Conservation (phyloP, 805 yeast genomes). For the Saitoella complicata region DNA sequence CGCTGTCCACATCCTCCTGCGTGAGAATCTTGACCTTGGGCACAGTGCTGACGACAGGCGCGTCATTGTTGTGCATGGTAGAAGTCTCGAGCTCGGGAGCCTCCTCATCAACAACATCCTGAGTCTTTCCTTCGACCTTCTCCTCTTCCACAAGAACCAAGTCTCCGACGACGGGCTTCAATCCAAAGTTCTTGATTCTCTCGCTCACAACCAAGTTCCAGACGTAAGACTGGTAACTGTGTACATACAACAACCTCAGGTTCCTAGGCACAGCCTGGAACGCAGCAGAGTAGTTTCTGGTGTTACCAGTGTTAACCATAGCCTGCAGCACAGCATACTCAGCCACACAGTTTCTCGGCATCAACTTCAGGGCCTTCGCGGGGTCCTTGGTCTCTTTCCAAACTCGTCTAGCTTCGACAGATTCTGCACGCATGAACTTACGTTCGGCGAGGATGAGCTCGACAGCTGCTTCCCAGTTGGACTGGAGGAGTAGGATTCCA, state of each 20-base stretch:
- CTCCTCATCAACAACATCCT: constrained; percentile 38
- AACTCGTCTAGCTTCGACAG: constrained; percentile 50
- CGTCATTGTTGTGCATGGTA: not conserved
- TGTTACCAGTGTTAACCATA: constrained; percentile 35
- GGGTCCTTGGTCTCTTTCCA: constrained; percentile 70
- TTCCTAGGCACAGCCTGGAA: constrained; percentile 84
- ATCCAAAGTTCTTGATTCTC: constrained; percentile 57
- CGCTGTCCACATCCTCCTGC: constrained; percentile 46
- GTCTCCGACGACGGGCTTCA: constrained; percentile 63
- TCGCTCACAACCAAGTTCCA: constrained; percentile 82
- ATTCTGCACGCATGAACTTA: constrained; percentile 11
- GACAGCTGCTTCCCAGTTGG: constrained; percentile 67
- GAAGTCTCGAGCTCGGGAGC: not conserved
- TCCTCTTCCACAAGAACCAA: constrained; percentile 35
- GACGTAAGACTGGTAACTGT: constrained; percentile 89
- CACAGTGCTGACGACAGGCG: not conserved
- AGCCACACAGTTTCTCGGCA: constrained; percentile 84
- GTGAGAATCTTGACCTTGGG: constrained; percentile 51
- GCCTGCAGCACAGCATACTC: constrained; percentile 56
- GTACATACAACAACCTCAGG: constrained; percentile 85
- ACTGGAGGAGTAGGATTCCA: constrained; percentile 55
- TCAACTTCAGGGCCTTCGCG: constrained; percentile 40
- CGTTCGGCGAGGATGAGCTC: constrained; percentile 73
- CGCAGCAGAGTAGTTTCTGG: constrained; percentile 54
- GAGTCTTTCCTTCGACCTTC: constrained; percentile 22